Evolutionary conservation across 305 asterid genomes (phyloP), one percentile per base, ranked within the genome.

Genomic region (Euphrasia arctica): DNA sequence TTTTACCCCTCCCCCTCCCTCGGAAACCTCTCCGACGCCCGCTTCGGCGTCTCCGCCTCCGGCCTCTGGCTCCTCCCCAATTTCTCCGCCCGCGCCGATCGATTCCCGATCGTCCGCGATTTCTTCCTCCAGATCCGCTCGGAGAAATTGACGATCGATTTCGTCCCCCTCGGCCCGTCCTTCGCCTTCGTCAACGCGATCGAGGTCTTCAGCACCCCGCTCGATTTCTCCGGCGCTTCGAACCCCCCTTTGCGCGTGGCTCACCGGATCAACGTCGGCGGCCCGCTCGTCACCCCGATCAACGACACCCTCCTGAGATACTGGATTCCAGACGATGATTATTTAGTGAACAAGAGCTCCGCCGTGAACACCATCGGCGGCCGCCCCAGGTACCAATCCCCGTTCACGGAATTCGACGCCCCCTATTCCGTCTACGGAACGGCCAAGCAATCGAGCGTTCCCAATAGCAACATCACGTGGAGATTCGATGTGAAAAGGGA

Each of bases 221-320:
- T 72, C 1, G 4, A 31, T 2, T 72, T 74, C 62, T 36, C 79
- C 57, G 60, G 4, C 1, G 36, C 74, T 15, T 58, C 62, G 5
- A 54, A 61, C 9, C 3, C 9, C 8, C 62, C 63, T 0, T 65
- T 77, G 29, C 79, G 50, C 28, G 70, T 80, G 2, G 36, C 84
- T 58, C 65, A 80, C 68, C 74, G 91, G 76, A 70, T 86, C 2
- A 86, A 84, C 45, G 85, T 87, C 1, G 95, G 91, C 56, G 91
- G 87, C 10, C 1, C 0, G 0, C 11, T 4, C 5, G 47, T 84
- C 28, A 69, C 39, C 7, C 64, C 80, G n/a, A 45, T 47, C 0
- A 56, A 6, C 36, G 95, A 87, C 67, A 58, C 79, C 9, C 7
- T 82, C 51, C 18, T 75, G 69, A 80, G 84, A 60, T 68, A 55